A percentile compares a stretch with the other conserved stretches of the same genome.
Conservation (phyloP, 306 rosid species). For the Spatholobus suberectus region DNA sequence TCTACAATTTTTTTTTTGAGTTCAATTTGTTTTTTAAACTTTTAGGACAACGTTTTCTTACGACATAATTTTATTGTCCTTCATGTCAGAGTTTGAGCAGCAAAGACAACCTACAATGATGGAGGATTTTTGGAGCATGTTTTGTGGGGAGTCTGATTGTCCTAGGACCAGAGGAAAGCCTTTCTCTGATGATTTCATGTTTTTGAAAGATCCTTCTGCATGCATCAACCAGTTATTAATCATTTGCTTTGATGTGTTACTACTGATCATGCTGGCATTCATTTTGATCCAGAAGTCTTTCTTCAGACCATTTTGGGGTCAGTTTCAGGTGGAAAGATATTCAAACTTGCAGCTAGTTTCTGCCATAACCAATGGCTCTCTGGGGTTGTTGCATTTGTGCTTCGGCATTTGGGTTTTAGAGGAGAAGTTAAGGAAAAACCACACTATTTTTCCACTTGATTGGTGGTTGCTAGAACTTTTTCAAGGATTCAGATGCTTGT, state of each 20-base stretch:
- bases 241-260: constrained; percentile 48
- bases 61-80: background rate
- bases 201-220: constrained; percentile 53
- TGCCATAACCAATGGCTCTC: constrained; percentile 49
- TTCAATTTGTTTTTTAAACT: background rate
- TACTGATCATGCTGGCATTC: constrained; percentile 53
- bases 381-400: constrained; percentile 54
- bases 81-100: constrained; percentile 26
- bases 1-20: too few relatives aligned
- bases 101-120: constrained; percentile 1
- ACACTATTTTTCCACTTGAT: constrained; percentile 54
- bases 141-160: constrained; percentile 58
- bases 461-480: constrained; percentile 49
- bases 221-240: constrained; percentile 54
- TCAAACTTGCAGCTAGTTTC: constrained; percentile 49
- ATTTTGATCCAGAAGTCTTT: constrained; percentile 47
- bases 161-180: constrained; percentile 33
- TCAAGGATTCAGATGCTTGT: constrained; percentile 57
- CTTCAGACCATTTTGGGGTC: constrained; percentile 34
- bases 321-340: constrained; percentile 19
- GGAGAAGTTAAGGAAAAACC: constrained; percentile 49
- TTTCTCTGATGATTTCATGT: constrained; percentile 36
- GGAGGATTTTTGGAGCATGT: constrained; percentile 52
- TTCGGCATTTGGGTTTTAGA: constrained; percentile 57
- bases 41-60: background rate